phyloP scores from a whole-genome alignment of 352 stramenopile species.

The Phytophthora parvispora region DNA sequence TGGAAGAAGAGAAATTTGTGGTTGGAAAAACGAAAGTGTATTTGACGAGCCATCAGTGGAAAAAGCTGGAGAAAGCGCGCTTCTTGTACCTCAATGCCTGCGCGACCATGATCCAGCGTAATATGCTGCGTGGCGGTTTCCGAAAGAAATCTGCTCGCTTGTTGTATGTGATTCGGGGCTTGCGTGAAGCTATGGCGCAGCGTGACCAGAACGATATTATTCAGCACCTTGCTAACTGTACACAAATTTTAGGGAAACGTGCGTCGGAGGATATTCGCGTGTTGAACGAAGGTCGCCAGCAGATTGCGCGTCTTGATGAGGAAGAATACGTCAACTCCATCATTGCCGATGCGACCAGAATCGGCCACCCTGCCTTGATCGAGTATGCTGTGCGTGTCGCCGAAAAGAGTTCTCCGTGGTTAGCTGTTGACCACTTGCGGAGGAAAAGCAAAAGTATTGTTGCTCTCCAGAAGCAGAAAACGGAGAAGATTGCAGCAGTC shows the following conservation, averaged over 20 bases:
- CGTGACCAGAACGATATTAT: constrained; percentile 73
- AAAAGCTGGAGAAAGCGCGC: constrained; percentile 82
- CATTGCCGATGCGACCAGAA: constrained; percentile 66
- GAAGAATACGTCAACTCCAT: constrained; percentile 84
- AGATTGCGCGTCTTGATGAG: constrained; percentile 75
- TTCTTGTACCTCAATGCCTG: constrained; percentile 85
- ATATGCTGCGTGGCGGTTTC: constrained; percentile 79
- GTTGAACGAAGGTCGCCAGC: constrained; percentile 53
- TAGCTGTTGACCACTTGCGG: constrained; percentile 65
- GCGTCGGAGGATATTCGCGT: constrained; percentile 71
- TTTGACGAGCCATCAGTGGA: constrained; percentile 83
- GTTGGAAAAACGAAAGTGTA: constrained; percentile 81
- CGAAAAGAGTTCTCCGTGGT: constrained; percentile 69
- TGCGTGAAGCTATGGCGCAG: constrained; percentile 65
- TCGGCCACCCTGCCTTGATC: constrained; percentile 66
- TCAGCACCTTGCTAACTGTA: constrained; percentile 66
- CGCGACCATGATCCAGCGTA: constrained; percentile 87
- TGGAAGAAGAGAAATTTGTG: constrained; percentile 85
- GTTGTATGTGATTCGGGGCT: constrained; percentile 61
- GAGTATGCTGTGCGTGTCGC: constrained; percentile 72
- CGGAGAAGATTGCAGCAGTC: constrained; percentile 49
- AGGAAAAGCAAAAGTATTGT: constrained; percentile 47
- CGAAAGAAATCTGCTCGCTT: constrained; percentile 71
- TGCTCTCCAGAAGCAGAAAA: constrained; percentile 40
- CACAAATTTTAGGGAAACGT: constrained; percentile 64